Evolutionary conservation across 2,329 filamentous ascomycete species (phyloP), one percentile per base, ranked within the genome.

Genomic region (Ophiostoma novo-ulmi): DNA sequence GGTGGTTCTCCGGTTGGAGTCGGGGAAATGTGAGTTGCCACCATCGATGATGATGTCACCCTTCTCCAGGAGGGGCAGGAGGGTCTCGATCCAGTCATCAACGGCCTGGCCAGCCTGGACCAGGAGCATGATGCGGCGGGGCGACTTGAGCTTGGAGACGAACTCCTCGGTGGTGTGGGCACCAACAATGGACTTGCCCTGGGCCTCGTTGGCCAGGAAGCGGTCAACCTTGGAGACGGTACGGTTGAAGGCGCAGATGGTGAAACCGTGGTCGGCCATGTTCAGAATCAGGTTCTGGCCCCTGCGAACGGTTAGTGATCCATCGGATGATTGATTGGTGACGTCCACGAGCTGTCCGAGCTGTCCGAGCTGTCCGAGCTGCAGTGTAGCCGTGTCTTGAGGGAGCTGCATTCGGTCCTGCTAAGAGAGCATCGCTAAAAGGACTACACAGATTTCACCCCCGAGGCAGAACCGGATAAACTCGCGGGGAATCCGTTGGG

Each of bases 21-120:
- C 95, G 80, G 95, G 95, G 89, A 91, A 99, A 87, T 98, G 95
- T 76, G 94, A 98, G 91, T 99, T 98, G 78, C 93, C 95, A 81
- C 95, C 95, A 80, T 99, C 95, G 79, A 99, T 98, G 87, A 99
- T 96, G 88, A 99, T 97, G 81, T 99, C 95, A 76, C 93, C 94
- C 78, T 87, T 80, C 81, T 93, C 90, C 75, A 94, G 85, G 80
- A 91, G 88, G 75, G 91, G 93, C 73, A 98, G 87, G 75, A 99
- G 90, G 77, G 90, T 89, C 88, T 97, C 93, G 79, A 99, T 98
- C 90, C 97, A 98, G 86, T 97, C 92, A 81, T 99, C 95, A 77
- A 99, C 95, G 74, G 95, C 91, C 87, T 95, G 92, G 80, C 95
- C 95, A 78, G 95, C 95, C 91, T 97, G 96, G 84, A 99, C 95